Base-by-base conservation (phyloP, 2,329 filamentous ascomycete genomes). In the Sclerotinia minor region DNA sequence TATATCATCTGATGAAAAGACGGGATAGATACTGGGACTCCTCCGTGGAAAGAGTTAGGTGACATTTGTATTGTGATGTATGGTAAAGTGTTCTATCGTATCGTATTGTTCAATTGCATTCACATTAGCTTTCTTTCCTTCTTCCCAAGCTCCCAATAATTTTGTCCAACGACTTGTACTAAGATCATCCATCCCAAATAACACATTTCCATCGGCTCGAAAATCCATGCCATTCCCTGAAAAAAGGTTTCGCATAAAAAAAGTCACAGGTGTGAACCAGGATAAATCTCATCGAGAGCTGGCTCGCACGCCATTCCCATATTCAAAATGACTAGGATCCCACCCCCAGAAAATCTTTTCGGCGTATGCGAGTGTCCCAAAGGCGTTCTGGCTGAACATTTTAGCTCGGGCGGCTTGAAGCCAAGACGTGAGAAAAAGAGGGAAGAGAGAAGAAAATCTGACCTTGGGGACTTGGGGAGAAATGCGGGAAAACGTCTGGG, bases 341-440 rank as follows among this genome's bases (percentile, higher is more conserved):
- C 17, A 19, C 58, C 58, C 58, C 58, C 26, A 57, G 54, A 32
- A 57, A 24, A 24, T 19, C n/a, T 41, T 57, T n/a, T 47, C 26
- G 44, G 58, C 58, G 44, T 61, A 61, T 61, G 58, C 58, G 21
- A 61, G 58, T 61, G 58, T 61, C 58, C 44, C 58, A 49, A 61
- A 38, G 58, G 58, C 44, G 58, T 35, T 49, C 58, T 60, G 58
- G 58, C 44, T 60, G 44, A 60, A 47, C 44, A 24, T 24, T 24
- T 49, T 49, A 60, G 58, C 58, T 35, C 21, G 44, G 26, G 58
- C 26, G 44, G 58, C 58, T 32, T 49, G 44, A 35, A 49, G 58
- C 26, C 21, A 60, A 57, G 54, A 35, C 32, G 21, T 38, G 54
- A 7, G 32, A 17, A 57, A 57, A 41, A 60, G 38, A 59, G 58